Percentiles rank a stretch among this genome's conserved stretches.
These are phyloP conservation scores for Eimeria praecox DNA, from an alignment of 169 alveolate genomes.

Conservation along the genomic window DNA sequence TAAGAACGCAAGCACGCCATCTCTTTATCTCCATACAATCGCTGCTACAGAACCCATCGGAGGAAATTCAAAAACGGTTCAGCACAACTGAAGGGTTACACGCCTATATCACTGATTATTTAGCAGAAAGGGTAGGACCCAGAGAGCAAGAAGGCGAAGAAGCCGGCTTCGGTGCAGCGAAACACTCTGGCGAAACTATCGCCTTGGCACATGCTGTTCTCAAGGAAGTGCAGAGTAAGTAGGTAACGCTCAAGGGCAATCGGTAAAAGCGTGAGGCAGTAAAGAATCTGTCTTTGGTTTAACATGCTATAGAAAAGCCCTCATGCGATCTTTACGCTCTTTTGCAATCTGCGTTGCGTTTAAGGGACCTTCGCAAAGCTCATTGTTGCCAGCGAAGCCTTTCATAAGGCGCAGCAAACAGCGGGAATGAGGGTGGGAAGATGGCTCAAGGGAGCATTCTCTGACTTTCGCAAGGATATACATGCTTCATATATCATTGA, in stretches of 20 bases:
- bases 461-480: conserved; percentile 55
- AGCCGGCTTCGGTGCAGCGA: background rate
- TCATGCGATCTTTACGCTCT: background rate
- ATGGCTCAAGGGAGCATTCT: conserved; percentile 3
- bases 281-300: background rate
- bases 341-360: background rate
- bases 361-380: conserved; percentile 39
- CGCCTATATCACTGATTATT: background rate
- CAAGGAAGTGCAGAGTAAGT: conserved; percentile 60
- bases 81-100: conserved; percentile 29
- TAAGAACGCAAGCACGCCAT: conserved; percentile 37
- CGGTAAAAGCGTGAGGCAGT: background rate
- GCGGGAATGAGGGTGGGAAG: conserved; percentile 16
- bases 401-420: background rate
- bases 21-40: conserved; percentile 27
- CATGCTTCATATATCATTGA: conserved; percentile 42
- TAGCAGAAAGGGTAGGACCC: conserved; percentile 2
- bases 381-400: background rate
- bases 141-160: conserved; percentile 22
- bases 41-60: conserved; percentile 11
- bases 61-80: background rate
- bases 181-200: conserved; percentile 15
- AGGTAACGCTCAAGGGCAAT: background rate
- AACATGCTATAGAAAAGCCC: background rate
- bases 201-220: conserved; percentile 45